These are phyloP conservation scores for Venturia oleaginea DNA, from an alignment of 2,329 filamentous ascomycete genomes.

Conservation along the genomic window DNA sequence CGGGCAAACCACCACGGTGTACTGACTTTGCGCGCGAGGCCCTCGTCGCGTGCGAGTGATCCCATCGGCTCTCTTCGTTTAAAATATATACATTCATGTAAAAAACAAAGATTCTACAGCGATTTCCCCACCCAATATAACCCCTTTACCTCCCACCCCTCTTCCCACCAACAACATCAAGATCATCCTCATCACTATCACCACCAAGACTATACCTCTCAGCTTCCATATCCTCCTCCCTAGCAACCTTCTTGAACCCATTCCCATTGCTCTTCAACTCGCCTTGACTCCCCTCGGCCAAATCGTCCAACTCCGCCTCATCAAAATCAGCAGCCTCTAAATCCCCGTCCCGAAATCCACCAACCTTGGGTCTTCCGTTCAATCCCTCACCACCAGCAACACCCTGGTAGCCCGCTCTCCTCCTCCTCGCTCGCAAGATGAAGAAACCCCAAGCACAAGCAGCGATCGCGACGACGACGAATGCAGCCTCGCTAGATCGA, in stretches of 20 bases:
- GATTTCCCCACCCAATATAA: too few relatives aligned
- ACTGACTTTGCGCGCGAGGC: too few relatives aligned
- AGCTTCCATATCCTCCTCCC: slow-evolving; percentile 7
- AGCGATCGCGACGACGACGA: slow-evolving; percentile 70
- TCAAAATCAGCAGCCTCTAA: slow-evolving; percentile 55
- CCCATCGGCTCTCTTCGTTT: too few relatives aligned
- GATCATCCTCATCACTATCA: slow-evolving; percentile 13
- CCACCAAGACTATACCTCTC: slow-evolving; percentile 11
- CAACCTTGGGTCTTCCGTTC: slow-evolving; percentile 36
- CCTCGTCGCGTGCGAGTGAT: too few relatives aligned
- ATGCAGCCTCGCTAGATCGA: slow-evolving; percentile 74
- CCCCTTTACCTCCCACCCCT: background rate
- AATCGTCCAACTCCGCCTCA: slow-evolving; percentile 47
- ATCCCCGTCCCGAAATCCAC: slow-evolving; percentile 33
- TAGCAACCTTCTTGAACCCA: background rate
- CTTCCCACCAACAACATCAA: slow-evolving; percentile 5
- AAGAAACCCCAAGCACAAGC: slow-evolving; percentile 67
- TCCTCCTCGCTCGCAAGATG: slow-evolving; percentile 48
- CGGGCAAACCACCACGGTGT: too few relatives aligned
- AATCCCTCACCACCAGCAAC: slow-evolving; percentile 25
- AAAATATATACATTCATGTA: too few relatives aligned
- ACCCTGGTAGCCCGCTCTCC: slow-evolving; percentile 36
- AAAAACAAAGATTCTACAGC: too few relatives aligned
- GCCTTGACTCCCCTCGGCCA: slow-evolving; percentile 4
- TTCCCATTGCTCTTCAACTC: slow-evolving; percentile 6